Base-by-base conservation (phyloP, 2,329 filamentous ascomycete genomes). In the Helicocarpus griseus region DNA sequence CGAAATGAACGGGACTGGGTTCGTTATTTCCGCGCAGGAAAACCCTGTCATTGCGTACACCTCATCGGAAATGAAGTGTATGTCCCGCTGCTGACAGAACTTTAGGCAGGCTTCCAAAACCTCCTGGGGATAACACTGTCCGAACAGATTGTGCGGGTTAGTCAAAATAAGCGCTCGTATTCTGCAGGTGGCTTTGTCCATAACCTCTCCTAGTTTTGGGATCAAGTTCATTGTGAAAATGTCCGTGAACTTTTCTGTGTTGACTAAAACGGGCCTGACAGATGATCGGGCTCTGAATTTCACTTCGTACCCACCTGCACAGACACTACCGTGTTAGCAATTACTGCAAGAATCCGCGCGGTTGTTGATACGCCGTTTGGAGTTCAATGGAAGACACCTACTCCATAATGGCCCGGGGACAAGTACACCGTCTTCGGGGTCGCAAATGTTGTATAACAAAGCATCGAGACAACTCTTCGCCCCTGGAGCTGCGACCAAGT, bases 381-480 rank as follows among this genome's bases (percentile, higher is more conserved):
- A 26, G 36, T 44, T 19, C 17, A 8, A 17, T 13, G 9, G 14
- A 40, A 33, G 48, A 33, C 52, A 55, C 60, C 39, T 51, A 61
- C 60, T 60, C 64, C 66, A 67, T 41, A 55, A 66, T 21, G 64
- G 64, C 3, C 51, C 60, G 1, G 61, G 58, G 3, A 69, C 51
- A 1, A 69, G 54, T 0, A 68, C 50, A 1, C 62, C 63, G 46
- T 69, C 66, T 19, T 63, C 66, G 1, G 58, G 36, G 7, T 68
- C 64, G 51, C 65, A 68, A 19, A 70, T 64, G 29, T 62, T 63
- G 48, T 57, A 60, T 3, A 69, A 48, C 7, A 70, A 48, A 6
- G 63, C 55, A 21, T 69, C 61, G 21, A 66, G 47, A 35, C 48
- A 53, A 3, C 49, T 43, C 8, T 41, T 36, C 5, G 52, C 59